Base-by-base conservation (phyloP, 306 rosid genomes). In the Vigna mungo region DNA sequence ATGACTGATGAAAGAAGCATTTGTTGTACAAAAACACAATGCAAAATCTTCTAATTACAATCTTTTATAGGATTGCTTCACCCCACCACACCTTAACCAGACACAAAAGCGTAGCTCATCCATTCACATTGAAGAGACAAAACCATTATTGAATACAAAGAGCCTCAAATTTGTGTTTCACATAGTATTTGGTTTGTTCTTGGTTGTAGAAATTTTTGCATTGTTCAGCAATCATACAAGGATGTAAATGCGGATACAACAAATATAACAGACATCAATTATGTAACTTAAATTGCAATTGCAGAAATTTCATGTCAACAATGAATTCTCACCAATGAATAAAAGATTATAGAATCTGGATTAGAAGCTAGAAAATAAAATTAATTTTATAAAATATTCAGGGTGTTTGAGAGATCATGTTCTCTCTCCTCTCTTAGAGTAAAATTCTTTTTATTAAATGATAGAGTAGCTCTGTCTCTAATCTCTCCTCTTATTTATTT, bases 21-120 rank as follows among this genome's bases (percentile, higher is more conserved):
- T 51, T 32, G 32, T 46, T 30, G 15, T 41, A 16, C 46, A 56
- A 36, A 18, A 7, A 18, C 20, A 56, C 39, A 34, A 32, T 41
- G 56, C 6, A 71, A 16, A 53, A 52, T 9, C 64, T 58, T 54
- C 21, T 27, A 79, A 51, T 21, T 36, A 32, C 43, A 30, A 66
- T 43, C 53, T 20, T 43, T 44, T 56, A 48, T 62, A 65, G 67
- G 21, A 53, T 54, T 73, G 53, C 83, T 72, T 80, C 67, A 53
- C n/a, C 17, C 17, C 67, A 53, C 17, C 67, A 53, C 37, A 62
- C 44, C 58, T 37, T 11, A 71, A 63, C 55, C n/a, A 53, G 39
- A 66, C 21, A 51, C 34, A 27, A 44, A 44, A 46, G 58, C 12
- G 10, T 17, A 10, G 36, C 69, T 25, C 18, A 56, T n/a, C 61